Evolutionary conservation across 345 rosid genomes (phyloP).

Genomic region (Hypericum androsaemum): DNA sequence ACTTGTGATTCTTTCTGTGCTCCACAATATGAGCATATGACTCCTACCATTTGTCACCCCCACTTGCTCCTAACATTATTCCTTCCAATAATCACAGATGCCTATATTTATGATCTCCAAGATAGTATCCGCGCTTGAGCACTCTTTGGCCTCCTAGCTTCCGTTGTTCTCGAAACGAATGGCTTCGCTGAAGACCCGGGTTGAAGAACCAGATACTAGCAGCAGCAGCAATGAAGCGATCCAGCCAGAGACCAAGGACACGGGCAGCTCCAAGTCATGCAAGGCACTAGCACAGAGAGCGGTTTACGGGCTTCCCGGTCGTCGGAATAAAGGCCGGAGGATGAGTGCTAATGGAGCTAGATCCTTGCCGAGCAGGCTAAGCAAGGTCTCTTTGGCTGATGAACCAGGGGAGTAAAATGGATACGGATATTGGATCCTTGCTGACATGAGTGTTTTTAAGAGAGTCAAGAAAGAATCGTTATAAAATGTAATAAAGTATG

Average conservation of each 20-base stretch:
- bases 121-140: constrained; percentile 7
- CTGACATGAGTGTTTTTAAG: no score
- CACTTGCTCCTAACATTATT: constrained; percentile 11
- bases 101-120: background rate
- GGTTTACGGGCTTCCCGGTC: constrained; percentile 25
- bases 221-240: constrained; percentile 12
- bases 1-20: constrained; percentile 10
- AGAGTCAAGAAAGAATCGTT: no score
- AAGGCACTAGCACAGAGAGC: constrained; percentile 48
- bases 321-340: constrained; percentile 24
- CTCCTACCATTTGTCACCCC: constrained; percentile 5
- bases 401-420: constrained; percentile 7
- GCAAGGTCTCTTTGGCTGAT: constrained; percentile 32
- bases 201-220: constrained; percentile 13
- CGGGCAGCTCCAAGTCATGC: constrained; percentile 22
- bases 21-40: constrained; percentile 7
- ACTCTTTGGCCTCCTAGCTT: background rate
- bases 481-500: no score
- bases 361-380: constrained; percentile 21
- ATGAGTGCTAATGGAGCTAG: constrained; percentile 15
- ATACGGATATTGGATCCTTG: no score
- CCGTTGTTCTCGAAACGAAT: constrained; percentile 5
- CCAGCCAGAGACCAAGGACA: constrained; percentile 11
- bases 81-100: background rate
- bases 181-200: constrained; percentile 25